phyloP scores from a whole-genome alignment of 23 red algal genomes.

The Agarophyton chilense region DNA sequence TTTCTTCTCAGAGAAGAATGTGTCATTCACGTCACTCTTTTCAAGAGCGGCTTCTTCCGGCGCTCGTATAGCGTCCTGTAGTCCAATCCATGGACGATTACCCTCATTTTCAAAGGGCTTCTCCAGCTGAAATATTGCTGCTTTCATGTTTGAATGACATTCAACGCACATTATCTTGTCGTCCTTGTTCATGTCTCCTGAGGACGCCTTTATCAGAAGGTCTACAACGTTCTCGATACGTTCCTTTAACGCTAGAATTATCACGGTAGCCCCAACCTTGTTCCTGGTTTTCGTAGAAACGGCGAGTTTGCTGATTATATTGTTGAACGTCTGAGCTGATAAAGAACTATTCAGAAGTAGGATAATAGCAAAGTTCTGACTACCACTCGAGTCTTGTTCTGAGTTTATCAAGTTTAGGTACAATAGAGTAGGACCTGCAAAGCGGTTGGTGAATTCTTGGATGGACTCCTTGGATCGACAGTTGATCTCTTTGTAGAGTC shows the following conservation, averaged over 20 bases:
- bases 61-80: constrained; percentile 16
- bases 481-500: neutral
- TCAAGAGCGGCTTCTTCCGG: neutral
- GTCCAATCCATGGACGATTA: neutral
- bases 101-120: neutral
- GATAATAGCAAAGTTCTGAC: constrained; percentile 28
- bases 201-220: too few relatives aligned
- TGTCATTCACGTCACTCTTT: neutral
- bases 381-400: constrained; percentile 6
- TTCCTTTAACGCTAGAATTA: too few relatives aligned
- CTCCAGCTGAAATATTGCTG: neutral
- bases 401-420: constrained; percentile 35
- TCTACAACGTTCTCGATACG: too few relatives aligned
- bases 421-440: neutral
- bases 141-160: neutral
- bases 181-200: neutral
- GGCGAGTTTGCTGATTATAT: too few relatives aligned
- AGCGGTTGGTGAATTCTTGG: neutral
- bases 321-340: too few relatives aligned
- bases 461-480: neutral
- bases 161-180: neutral
- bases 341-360: too few relatives aligned
- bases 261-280: too few relatives aligned
- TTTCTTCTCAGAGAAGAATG: neutral
- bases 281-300: too few relatives aligned